Base-by-base conservation (phyloP, 2,329 filamentous ascomycete species). In the Chrysoporthe austroafricana region DNA sequence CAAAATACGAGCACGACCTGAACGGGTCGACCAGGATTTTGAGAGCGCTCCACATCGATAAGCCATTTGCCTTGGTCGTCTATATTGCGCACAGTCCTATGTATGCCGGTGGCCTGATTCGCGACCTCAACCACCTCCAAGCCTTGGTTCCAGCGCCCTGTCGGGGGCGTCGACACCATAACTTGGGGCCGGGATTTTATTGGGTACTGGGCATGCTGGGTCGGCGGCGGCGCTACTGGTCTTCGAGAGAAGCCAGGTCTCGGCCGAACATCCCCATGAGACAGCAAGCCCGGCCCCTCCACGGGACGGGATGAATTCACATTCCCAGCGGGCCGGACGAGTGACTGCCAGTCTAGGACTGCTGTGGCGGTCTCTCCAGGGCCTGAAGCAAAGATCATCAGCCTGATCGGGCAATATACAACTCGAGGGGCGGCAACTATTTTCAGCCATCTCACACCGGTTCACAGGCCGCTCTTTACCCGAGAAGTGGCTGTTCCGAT, bases 401-500 rank as follows among this genome's bases (percentile, higher is more conserved):
- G 57, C 57, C 57, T 42, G 39, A 60, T 60, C 36, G n/a, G 57
- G 57, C 39, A 43, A 60, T 11, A n/a, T 9, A 39, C 16, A 36
- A 7, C 16, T 11, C 1, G 3, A 7, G 50, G 9, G 50, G 32
- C 18, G 39, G 34, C 54, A 11, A 16, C 54, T 32, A 36, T 34
- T 14, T 21, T 32, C 34, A 54, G 16, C 34, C 16, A 57, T 39
- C 34, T 18, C 54, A 36, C 54, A 39, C 32, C 54, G 16, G 18
- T 57, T 26, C 7, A n/a, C 34, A 39, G 18, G 34, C 34, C 13
- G 50, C 14, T 14, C 11, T 54, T 32, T 34, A 8, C 21, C 26
- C 1, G 21, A 54, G 50, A 9, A 34, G 48, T 34, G 50, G 42
- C 42, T n/a, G 21, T 16, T 34, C 39, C 42, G 26, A 4, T 18